These are phyloP conservation scores for Solanum gracilifrons DNA, from an alignment of 257 asterid species.

Conservation along the genomic window DNA sequence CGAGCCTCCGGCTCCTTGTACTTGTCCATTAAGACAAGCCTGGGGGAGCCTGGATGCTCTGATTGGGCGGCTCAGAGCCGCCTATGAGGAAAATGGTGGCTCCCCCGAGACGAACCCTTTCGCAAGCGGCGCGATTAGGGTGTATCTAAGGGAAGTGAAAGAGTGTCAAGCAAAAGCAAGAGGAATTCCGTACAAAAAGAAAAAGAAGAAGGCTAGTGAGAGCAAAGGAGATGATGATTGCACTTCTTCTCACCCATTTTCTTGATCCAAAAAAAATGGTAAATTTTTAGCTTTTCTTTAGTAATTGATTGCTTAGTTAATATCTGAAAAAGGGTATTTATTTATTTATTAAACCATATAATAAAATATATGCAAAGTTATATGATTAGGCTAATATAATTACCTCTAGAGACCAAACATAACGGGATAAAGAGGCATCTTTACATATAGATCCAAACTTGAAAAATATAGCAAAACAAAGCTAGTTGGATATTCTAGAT, in stretches of 20 bases:
- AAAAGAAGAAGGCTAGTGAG: constrained; percentile 37
- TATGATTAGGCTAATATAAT: not conserved
- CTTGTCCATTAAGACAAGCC: constrained; percentile 68
- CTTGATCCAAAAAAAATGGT: constrained; percentile 22
- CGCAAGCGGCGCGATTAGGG: constrained; percentile 56
- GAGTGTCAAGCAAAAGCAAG: constrained; percentile 65
- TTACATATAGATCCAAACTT: not conserved
- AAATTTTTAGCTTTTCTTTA: not conserved
- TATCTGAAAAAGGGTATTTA: not conserved
- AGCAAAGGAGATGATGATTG: constrained; percentile 27
- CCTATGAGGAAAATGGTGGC: constrained; percentile 80
- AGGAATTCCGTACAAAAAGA: constrained; percentile 66
- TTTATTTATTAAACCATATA: not conserved
- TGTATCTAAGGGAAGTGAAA: constrained; percentile 61
- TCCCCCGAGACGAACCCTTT: constrained; percentile 63
- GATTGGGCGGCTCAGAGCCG: constrained; percentile 67
- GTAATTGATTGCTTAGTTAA: not conserved
- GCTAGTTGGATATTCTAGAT: not conserved
- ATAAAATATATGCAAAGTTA: not conserved
- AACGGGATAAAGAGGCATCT: not conserved
- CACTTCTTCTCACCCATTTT: constrained; percentile 28
- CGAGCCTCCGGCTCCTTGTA: constrained; percentile 69
- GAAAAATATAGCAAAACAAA: not conserved
- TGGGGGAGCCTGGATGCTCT: constrained; percentile 84
- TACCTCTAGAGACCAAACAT: not conserved